Conservation (phyloP, 2,329 filamentous ascomycete genomes). For the Cercospora janseana region DNA sequence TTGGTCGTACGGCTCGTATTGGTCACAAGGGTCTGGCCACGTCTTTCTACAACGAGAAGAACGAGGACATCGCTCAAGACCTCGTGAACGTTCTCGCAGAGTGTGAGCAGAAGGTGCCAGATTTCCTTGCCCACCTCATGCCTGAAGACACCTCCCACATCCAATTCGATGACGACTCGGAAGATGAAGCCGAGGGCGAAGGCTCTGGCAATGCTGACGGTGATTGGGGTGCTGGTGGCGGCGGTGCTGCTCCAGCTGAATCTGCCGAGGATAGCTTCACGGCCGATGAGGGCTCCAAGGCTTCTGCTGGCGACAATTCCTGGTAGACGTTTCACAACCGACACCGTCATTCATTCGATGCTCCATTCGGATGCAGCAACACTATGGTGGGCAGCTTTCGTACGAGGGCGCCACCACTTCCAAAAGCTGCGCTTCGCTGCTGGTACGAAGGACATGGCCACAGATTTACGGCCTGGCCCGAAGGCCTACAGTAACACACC, state of each 20-base stretch:
- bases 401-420: too few relatives aligned
- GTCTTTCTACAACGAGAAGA: conserved; percentile 80
- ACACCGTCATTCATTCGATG: not conserved
- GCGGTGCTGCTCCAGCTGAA: conserved; percentile 9
- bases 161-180: conserved; percentile 55
- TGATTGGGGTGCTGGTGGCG: conserved; percentile 21
- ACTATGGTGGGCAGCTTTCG: too few relatives aligned
- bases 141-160: conserved; percentile 55
- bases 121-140: conserved; percentile 69
- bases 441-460: too few relatives aligned
- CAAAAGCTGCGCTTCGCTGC: too few relatives aligned
- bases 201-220: conserved; percentile 20
- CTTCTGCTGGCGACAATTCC: conserved; percentile 1
- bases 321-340: conserved; percentile 17
- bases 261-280: conserved; percentile 23
- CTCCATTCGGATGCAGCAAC: not conserved
- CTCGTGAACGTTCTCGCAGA: conserved; percentile 81
- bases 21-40: conserved; percentile 82
- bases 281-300: conserved; percentile 17
- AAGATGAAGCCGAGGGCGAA: conserved; percentile 40
- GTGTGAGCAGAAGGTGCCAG: conserved; percentile 72
- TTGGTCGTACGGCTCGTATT: conserved; percentile 92
- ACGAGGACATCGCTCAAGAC: conserved; percentile 69
- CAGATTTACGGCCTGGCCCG: too few relatives aligned
- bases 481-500: too few relatives aligned